Evolutionary conservation across 208 protist species (phyloP), one percentile per base, ranked within the genome.

Genomic region (Crithidia brevicula): DNA sequence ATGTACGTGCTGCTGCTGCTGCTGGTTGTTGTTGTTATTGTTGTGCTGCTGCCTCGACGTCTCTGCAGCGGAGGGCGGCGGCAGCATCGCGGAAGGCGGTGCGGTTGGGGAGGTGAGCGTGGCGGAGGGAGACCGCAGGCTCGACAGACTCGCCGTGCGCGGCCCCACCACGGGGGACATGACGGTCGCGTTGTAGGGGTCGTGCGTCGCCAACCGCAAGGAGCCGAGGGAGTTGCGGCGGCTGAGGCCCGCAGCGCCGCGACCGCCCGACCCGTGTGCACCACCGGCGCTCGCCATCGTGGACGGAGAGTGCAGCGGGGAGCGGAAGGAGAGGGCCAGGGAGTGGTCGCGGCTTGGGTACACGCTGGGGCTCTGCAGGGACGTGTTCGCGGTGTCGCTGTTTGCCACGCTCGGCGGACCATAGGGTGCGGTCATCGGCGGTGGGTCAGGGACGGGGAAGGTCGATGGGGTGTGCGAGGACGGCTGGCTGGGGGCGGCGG

Each of bases 171-270:
- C 45, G 1, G 59, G 59, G 8, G 45, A 52, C 22, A 72, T 72
- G 18, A 50, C 38, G 11, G 67, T 31, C 0, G 36, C 42, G 57
- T 65, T 64, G 57, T 72, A 72, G 34, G 67, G 67, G 38, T 72
- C 67, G 40, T 72, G 67, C 9, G 67, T 65, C 22, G 15, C 33
- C 11, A 46, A 25, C 16, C 57, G 67, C 20, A 72, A 30, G 28
- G 67, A 72, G 49, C 28, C 28, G 22, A 72, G 34, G 25, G 57
- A 72, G 46, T 50, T 34, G 18, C 36, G 34, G 6, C 56, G 56
- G 7, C 66, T 72, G 11, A 47, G 23, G 23, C 38, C 31, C 31
- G 66, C 56, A 18, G 56, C 56, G 18, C 43, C 27, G 9, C 50
- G 34, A 1, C 59, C 31, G 18, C 25, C 30, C 13, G 31, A 18